These are phyloP conservation scores for Eimeria brunetti DNA, from an alignment of 169 alveolate genomes.

Conservation along the genomic window DNA sequence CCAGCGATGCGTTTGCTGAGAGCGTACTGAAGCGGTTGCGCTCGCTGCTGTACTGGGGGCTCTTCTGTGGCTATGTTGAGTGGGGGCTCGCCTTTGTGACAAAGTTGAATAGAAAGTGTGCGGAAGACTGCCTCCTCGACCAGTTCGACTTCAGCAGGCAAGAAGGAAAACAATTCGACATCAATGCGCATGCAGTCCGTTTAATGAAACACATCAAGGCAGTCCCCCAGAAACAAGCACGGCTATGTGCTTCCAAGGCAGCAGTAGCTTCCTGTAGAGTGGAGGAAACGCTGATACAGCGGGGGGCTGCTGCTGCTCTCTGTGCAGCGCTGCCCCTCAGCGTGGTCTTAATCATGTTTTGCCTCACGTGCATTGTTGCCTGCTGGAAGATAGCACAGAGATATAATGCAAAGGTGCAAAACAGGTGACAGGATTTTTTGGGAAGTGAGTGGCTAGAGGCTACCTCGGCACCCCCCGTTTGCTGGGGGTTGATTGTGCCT, in stretches of 20 bases:
- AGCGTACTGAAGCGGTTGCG: neutral
- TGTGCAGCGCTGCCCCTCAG: slow-evolving; percentile 38
- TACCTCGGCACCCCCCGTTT: neutral
- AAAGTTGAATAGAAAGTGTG: neutral
- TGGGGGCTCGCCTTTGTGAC: neutral
- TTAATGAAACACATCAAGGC: neutral
- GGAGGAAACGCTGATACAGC: neutral
- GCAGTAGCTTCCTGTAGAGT: slow-evolving; percentile 15
- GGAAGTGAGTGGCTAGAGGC: neutral
- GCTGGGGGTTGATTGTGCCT: neutral
- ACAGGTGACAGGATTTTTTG: neutral
- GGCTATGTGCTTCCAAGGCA: neutral
- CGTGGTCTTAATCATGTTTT: neutral
- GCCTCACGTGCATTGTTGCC: neutral
- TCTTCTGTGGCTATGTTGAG: slow-evolving; percentile 19
- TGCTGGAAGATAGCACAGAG: slow-evolving; percentile 14
- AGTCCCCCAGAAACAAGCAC: neutral
- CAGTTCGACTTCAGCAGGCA: neutral
- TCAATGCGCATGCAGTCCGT: neutral
- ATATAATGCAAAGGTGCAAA: slow-evolving; percentile 3
- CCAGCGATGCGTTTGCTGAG: neutral
- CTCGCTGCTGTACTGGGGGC: slow-evolving; percentile 25
- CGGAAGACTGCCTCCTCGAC: neutral
- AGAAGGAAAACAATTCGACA: neutral
- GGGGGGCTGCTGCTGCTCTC: slow-evolving; percentile 9